phyloP scores from a whole-genome alignment of 1,284 basidiomycete species.

The Microbotryum lychnidis-dioicae region DNA sequence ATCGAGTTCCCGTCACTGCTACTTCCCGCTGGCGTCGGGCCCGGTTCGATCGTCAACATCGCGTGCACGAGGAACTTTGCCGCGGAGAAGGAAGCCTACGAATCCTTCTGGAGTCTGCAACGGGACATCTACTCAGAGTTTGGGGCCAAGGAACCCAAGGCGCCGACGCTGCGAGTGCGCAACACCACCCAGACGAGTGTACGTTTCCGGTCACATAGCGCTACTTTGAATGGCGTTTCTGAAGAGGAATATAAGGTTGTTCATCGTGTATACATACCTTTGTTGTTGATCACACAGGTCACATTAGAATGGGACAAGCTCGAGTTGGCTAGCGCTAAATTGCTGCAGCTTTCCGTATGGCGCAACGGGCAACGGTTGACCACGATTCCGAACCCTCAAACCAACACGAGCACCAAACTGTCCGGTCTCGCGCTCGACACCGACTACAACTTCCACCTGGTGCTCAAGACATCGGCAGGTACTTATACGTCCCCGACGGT shows the following conservation, averaged over 20 bases:
- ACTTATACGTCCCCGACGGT: conserved; percentile 75
- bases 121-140: conserved; percentile 65
- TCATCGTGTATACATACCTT: background rate
- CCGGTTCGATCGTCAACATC: conserved; percentile 95
- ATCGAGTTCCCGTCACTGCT: conserved; percentile 93
- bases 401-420: conserved; percentile 79
- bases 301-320: conserved; percentile 83
- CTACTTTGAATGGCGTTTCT: background rate
- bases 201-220: background rate
- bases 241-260: background rate
- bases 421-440: conserved; percentile 73
- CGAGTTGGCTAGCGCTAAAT: conserved; percentile 71
- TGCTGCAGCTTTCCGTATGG: conserved; percentile 82
- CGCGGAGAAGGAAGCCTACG: conserved; percentile 69
- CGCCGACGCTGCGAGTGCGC: conserved; percentile 64
- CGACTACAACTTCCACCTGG: conserved; percentile 84
- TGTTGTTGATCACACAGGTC: conserved; percentile 37
- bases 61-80: conserved; percentile 72
- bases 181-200: conserved; percentile 88
- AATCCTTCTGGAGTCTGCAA: conserved; percentile 74
- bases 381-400: conserved; percentile 66
- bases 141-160: conserved; percentile 57
- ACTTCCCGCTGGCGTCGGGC: conserved; percentile 75
- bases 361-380: conserved; percentile 80
- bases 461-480: conserved; percentile 77